Evolutionary conservation across 164 flowering plant genomes (phyloP).

Genomic region (Umbilicus rupestris): DNA sequence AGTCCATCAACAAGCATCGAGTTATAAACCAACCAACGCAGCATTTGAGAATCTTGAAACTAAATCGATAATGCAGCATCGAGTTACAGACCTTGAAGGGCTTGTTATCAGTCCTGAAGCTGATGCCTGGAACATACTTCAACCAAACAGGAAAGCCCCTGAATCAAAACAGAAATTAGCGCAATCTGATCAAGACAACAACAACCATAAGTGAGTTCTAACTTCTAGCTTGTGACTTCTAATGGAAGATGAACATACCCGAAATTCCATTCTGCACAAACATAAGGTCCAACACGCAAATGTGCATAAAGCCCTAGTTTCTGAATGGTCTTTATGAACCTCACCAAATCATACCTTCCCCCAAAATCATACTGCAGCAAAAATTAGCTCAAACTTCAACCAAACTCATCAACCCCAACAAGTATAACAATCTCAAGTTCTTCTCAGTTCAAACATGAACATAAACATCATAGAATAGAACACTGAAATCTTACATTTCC

Average conservation of each 20-base stretch:
- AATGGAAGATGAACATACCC: slow-evolving; percentile 36
- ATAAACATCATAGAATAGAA: neutral
- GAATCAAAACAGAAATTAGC: slow-evolving; percentile 8
- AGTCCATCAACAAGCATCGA: neutral
- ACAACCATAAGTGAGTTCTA: neutral
- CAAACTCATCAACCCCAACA: neutral
- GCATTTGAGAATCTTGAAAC: neutral
- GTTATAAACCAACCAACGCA: neutral
- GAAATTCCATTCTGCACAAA: slow-evolving; percentile 88
- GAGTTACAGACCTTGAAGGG: slow-evolving; percentile 60
- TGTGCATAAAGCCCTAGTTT: slow-evolving; percentile 58
- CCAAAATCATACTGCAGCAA: slow-evolving; percentile 53
- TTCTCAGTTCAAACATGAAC: neutral
- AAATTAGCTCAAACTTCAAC: neutral
- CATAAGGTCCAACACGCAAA: slow-evolving; percentile 86
- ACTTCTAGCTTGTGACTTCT: too few species aligned
- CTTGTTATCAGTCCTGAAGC: slow-evolving; percentile 72
- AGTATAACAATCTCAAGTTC: neutral
- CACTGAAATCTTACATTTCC: slow-evolving; percentile 34
- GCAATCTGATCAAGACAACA: too few species aligned
- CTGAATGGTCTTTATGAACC: slow-evolving; percentile 61
- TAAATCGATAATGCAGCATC: neutral
- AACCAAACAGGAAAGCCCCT: slow-evolving; percentile 98
- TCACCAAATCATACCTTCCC: slow-evolving; percentile 61
- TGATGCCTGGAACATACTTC: slow-evolving; percentile 72